A percentile compares a stretch with the other conserved stretches of the same genome.
Conservation (phyloP, 768 basidiomycete species). For the Boletus fagicola region DNA sequence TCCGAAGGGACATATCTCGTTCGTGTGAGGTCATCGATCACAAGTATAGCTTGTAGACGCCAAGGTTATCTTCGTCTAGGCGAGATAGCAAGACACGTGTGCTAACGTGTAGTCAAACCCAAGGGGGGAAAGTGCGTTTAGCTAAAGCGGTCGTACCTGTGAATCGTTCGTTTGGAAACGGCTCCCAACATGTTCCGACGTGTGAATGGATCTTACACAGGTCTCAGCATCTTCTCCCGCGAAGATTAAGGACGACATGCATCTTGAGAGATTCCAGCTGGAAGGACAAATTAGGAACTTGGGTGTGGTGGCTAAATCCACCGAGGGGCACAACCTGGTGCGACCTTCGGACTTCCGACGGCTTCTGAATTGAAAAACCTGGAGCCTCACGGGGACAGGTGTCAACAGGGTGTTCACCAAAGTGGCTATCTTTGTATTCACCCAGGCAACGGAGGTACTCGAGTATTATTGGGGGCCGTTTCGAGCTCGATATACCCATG, state of each 20-base stretch:
- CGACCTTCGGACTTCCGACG: conserved; percentile 3
- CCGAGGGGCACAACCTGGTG: neutral
- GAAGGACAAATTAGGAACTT: neutral
- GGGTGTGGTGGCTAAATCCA: neutral
- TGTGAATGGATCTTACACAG: conserved; percentile 21
- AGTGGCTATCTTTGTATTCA: conserved; percentile 1
- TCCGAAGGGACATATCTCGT: neutral
- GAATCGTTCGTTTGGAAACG: conserved; percentile 3
- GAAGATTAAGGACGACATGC: conserved; percentile 16
- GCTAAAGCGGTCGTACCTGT: conserved; percentile 13
- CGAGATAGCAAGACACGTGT: conserved; percentile 13
- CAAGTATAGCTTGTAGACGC: neutral
- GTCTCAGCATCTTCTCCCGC: conserved; percentile 25
- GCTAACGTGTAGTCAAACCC: neutral
- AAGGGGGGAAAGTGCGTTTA: neutral
- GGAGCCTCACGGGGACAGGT: conserved; percentile 5
- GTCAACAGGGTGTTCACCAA: conserved; percentile 7
- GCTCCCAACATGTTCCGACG: conserved; percentile 9
- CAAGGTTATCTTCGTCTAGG: conserved; percentile 9
- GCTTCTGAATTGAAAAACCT: conserved; percentile 5
- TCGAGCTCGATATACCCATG: neutral
- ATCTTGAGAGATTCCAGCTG: conserved; percentile 4
- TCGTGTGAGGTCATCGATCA: conserved; percentile 16
- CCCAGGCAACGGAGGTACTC: neutral
- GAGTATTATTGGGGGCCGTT: neutral